Evolutionary conservation across 352 stramenopile genomes (phyloP).

Genomic region (Bremia lactucae): DNA sequence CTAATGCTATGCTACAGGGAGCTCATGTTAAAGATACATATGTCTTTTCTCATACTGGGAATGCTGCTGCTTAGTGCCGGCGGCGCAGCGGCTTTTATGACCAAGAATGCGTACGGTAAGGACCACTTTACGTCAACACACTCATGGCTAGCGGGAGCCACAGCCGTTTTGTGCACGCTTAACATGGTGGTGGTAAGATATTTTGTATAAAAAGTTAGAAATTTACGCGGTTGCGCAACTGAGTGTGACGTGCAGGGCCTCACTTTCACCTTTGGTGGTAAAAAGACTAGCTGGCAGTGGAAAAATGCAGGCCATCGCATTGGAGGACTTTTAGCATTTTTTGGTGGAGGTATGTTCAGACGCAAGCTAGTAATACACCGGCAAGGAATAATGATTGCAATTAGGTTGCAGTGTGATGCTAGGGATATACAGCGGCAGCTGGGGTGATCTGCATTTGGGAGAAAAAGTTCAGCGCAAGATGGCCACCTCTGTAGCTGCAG

Average conservation of each 20-base stretch:
- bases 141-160: conserved; percentile 50
- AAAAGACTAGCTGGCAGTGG: conserved; percentile 62
- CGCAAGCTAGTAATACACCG: not conserved
- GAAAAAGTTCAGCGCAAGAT: conserved; percentile 41
- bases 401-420: conserved; percentile 29
- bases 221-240: not conserved
- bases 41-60: conserved; percentile 33
- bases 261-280: conserved; percentile 41
- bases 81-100: conserved; percentile 36
- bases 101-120: conserved; percentile 48
- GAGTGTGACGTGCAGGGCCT: conserved; percentile 22
- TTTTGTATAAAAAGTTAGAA: not conserved
- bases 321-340: conserved; percentile 38
- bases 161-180: conserved; percentile 32
- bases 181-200: conserved; percentile 42
- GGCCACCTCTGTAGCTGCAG: conserved; percentile 22
- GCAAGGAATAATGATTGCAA: not conserved
- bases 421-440: conserved; percentile 46
- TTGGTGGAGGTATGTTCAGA: conserved; percentile 34
- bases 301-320: conserved; percentile 57
- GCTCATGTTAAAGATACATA: conserved; percentile 38
- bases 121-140: conserved; percentile 61
- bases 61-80: conserved; percentile 33
- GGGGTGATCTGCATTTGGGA: conserved; percentile 34
- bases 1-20: conserved; percentile 13